Percentiles rank a stretch among this genome's conserved stretches.
These are phyloP conservation scores for Bruguiera sexangula DNA, from an alignment of 345 rosid species.

Conservation along the genomic window DNA sequence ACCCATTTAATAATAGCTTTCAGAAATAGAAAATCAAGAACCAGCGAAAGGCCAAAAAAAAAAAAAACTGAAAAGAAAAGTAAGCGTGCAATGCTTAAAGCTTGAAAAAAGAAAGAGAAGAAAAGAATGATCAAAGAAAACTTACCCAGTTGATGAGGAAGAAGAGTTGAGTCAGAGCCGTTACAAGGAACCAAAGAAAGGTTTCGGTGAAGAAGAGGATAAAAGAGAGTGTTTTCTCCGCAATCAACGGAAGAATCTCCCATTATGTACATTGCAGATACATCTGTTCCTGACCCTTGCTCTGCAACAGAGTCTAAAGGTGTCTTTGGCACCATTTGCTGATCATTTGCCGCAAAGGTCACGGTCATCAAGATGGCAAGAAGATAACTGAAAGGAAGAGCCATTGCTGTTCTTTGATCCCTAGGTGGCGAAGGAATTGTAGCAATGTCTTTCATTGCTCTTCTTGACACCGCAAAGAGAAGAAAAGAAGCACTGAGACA, in stretches of 20 bases:
- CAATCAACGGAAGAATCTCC: constrained; percentile 77
- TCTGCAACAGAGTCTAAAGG: background rate
- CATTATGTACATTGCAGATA: constrained; percentile 47
- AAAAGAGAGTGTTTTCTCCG: constrained; percentile 50
- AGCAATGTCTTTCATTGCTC: background rate
- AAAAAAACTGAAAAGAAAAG: background rate
- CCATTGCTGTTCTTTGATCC: background rate
- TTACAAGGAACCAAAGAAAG: constrained; percentile 58
- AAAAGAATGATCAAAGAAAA: background rate
- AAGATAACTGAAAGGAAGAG: background rate
- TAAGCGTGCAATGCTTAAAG: background rate
- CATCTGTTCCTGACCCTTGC: background rate
- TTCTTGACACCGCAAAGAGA: no score
- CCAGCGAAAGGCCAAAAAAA: background rate
- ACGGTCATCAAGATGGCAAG: constrained; percentile 3
- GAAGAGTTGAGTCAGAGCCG: constrained; percentile 43
- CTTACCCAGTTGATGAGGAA: constrained; percentile 59
- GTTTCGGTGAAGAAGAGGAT: constrained; percentile 45
- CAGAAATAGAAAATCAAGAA: background rate
- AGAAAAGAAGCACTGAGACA: no score
- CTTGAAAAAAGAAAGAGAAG: background rate
- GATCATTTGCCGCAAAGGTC: background rate
- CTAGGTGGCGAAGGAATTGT: background rate
- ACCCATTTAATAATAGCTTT: no score
- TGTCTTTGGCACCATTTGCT: background rate